Base-by-base conservation (phyloP, 305 asterid species). In the Fraxinus greggii region DNA sequence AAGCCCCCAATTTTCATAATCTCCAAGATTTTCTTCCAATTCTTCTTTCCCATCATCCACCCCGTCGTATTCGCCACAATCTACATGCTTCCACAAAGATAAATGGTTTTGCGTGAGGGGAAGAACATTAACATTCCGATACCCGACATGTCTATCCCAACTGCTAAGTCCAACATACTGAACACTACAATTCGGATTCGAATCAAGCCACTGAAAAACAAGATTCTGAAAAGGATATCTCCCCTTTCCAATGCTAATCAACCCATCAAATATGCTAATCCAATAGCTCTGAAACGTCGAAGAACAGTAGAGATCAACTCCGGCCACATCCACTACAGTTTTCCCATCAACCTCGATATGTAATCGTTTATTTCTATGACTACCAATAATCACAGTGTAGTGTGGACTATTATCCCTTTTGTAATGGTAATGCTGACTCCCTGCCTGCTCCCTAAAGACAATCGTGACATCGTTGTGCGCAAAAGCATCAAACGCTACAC, bases 141-240 rank as follows among this genome's bases (percentile, higher is more conserved):
- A 96, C 26, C 99, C 98, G 8, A 96, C 98, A 82, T 96, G 98
- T 72, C 92, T 92, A 81, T 94, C 99, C 98, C 98, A 96, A 84
- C 99, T 93, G 87, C 99, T 96, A 77, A 96, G 97, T 67, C 99
- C 99, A n/a, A 96, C 90, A 35, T 94, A 96, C 90, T 93, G 97
- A 81, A 94, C 94, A 33, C 89, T 89, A 83, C 94, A 84, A 87
- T 92, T 94, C 28, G 99, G 99, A 72, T 93, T 91, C 0, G 98
- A 87, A 84, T 96, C 98, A 81, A 88, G 92, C 99, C 99, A 96
- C 84, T 94, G 98, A 81, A 90, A 96, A 61, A 95, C 97, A 48
- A 93, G 97, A 86, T 96, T 94, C 80, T 94, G 99, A 83, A 96
- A 96, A 82, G 99, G 98, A 83, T 93, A 94, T 89, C 98, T 90